Base-by-base conservation (phyloP, 2,329 filamentous ascomycete genomes). In the Podosphaera fusca region DNA sequence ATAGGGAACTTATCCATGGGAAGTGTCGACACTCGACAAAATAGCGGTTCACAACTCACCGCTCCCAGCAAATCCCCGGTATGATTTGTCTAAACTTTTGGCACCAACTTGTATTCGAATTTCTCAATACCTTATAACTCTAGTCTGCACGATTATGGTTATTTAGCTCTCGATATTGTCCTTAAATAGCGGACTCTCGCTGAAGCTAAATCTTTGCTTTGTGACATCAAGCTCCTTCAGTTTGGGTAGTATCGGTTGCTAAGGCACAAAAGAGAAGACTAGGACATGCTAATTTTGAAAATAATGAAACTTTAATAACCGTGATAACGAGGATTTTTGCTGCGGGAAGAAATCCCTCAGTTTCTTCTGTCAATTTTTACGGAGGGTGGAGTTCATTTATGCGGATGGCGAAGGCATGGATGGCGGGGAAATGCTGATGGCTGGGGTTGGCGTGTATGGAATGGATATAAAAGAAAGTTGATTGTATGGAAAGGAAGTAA, bases 1-100 rank as follows among this genome's bases (percentile, higher is more conserved):
- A 85, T 92, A 59, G 78, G 81, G 57, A 78, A 80, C 55, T 75
- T 92, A 56, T 81, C 81, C 42, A 84, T 92, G 63, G 79, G 81
- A 66, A 82, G 78, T 61, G 74, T 72, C 57, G 79, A 82, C 61
- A 73, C 73, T 60, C 79, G 79, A 57, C 79, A 82, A 70, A 82
- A 82, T 63, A 79, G 79, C 59, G 72, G 65, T n/a, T 62, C 62
- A 3, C 63, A 65, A 50, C 62, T 64, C 47, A 62, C 55, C 53
- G 64, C 64, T 42, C 64, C 66, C 33, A 68, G 65, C 64, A 68
- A 68, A 58, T 68, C 66, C 56, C 66, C 67, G 35, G 66, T 66
- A 53, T 68, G 67, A 58, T 33, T 38, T 7, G 58, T 55, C 50
- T 62, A 60, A 54, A 60, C 61, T 62, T 58, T 57, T 58, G 60